Base-by-base conservation (phyloP, 495 filamentous ascomycete species). In the Daldinia loculata region DNA sequence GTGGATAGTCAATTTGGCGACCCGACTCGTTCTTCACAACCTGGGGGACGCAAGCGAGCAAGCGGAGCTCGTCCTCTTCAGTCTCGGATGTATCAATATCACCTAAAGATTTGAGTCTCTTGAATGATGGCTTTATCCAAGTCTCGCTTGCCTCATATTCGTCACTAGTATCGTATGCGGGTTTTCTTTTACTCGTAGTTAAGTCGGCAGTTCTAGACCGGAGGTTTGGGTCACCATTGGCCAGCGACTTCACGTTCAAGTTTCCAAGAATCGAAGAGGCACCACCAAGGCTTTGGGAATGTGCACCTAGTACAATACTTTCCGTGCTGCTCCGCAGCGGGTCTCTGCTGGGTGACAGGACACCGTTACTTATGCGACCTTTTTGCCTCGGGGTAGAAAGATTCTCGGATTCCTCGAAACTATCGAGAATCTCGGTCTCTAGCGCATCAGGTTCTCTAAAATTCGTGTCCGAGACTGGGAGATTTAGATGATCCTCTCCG, bases 1-100 rank as follows among this genome's bases (percentile, higher is more conserved):
- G 76, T 8, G 80, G 80, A 48, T 77, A 81, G 56, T 87, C 84
- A 53, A 86, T 85, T 57, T 85, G 83, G 22, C 84, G 79, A 36
- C 77, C 77, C 8, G 78, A 79, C 14, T 78, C 69, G 4, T 65
- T 72, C 26, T 76, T 75, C 12, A 65, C 24, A 22, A 82, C 76
- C 26, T 74, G 67, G 2, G 81, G 80, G 0, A 85, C 71, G n/a
- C 77, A 66, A 22, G 73, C 77, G 27, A 84, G 71, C 15, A 84
- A 66, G 22, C 69, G 72, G 34, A 74, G 77, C 29, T 85, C 82
- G 19, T 74, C 65, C 6, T 76, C 67, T 9, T 65, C 67, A 6
- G 19, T n/a, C 34, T 63, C 36, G 11, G 24, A 38, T 6, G 62
- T 6, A 27, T 67, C 75, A 7, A 77, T 24, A 34, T 76, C 65